phyloP scores from a whole-genome alignment of 441 rosid species.

The Aleurites moluccanus region DNA sequence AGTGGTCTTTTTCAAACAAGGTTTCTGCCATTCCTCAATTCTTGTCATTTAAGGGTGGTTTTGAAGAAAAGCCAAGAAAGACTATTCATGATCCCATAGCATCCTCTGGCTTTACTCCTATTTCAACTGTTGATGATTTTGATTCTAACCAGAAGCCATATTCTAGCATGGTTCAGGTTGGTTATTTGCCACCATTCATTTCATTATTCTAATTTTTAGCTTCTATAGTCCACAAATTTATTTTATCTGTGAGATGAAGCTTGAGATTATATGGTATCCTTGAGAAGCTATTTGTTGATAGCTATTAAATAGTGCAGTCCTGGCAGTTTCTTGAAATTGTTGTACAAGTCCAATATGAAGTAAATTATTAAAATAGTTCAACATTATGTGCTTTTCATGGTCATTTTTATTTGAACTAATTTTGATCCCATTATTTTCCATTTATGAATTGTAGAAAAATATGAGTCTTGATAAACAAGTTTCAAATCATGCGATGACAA shows the following conservation, averaged over 20 bases:
- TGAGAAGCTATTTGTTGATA: background rate
- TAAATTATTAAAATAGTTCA: background rate
- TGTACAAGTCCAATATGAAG: background rate
- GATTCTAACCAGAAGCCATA: slow-evolving; percentile 45
- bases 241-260: background rate
- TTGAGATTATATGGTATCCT: background rate
- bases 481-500: slow-evolving; percentile 30
- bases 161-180: slow-evolving; percentile 43
- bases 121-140: slow-evolving; percentile 42
- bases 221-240: background rate
- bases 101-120: slow-evolving; percentile 45
- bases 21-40: slow-evolving; percentile 57
- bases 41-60: slow-evolving; percentile 57
- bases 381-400: background rate
- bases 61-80: slow-evolving; percentile 54
- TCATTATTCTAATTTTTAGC: background rate
- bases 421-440: too few relatives aligned
- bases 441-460: slow-evolving; percentile 35
- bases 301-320: background rate
- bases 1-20: slow-evolving; percentile 75
- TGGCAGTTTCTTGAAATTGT: background rate
- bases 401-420: background rate
- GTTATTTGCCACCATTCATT: background rate
- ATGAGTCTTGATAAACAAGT: slow-evolving; percentile 33
- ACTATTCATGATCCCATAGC: slow-evolving; percentile 35